Base-by-base conservation (phyloP, 2,329 filamentous ascomycete genomes). In the Elsinoe ampelina region DNA sequence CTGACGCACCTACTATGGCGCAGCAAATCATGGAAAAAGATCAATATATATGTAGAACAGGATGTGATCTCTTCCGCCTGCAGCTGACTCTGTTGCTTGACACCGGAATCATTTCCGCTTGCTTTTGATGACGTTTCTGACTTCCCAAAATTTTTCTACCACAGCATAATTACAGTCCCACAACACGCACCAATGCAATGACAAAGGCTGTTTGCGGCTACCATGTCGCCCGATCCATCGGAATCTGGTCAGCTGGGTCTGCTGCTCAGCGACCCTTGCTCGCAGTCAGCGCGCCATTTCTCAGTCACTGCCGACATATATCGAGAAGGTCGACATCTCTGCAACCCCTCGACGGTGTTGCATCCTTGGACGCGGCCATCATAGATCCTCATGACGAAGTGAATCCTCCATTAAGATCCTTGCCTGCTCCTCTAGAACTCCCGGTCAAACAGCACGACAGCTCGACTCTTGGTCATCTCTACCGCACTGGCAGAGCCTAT, bases 371-470 rank as follows among this genome's bases (percentile, higher is more conserved):
- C 36, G 45, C 39, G 10, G 11, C 8, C 17, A 15, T 2, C 11
- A 19, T 39, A 32, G 36, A 42, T 43, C 52, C 39, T 11, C n/a
- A 55, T 58, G 61, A 68, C 55, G 62, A 67, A 56, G 66, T 90
- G 63, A 95, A 95, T 72, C 85, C 87, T 0, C 87, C 89, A 0
- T 66, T 73, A 8, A 81, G 82, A 47, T 93, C 89, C 0, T 84
- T 86, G 19, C 87, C 91, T 0, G 82, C 88, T 0, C 77, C 80
- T 0, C 77, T 95, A 60, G 69, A 76, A 42, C 73, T 88, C 2
- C 88, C 88, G 5, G 67, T 70, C 4, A 78, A 81, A 55, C 68
- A 75, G 15, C 66, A 76, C 17, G 65, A 71, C 6, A 68, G 78
- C 30, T 72, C 73, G 26, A 66, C 73, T 17, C 67, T 80, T 57